Base-by-base conservation (phyloP, 352 stramenopile genomes). In the Phytophthora melonis region DNA sequence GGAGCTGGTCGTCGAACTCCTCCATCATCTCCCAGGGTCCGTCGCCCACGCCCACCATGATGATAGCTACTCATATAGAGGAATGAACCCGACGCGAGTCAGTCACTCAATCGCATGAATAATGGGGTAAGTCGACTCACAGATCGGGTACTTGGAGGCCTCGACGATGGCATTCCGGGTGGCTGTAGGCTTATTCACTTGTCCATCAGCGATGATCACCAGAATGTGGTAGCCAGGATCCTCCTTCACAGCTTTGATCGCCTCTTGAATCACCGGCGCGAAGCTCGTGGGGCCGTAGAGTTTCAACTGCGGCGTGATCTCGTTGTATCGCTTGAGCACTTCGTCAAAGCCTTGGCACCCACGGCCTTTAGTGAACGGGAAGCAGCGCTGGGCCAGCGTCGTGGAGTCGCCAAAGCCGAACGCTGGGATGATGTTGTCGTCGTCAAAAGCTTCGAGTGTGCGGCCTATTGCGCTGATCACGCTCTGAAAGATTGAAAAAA, bases 21-120 rank as follows among this genome's bases (percentile, higher is more conserved):
- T 86, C 57, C 86, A 95, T 93, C 79, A 91, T 89, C 16, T 93
- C 88, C 88, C 86, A 94, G 11, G 88, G 88, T 6, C 88, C 88
- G 39, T 94, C 88, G 8, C 88, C 88, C 3, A 93, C 86, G n/a
- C 88, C 88, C 3, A 93, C 78, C 72, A 90, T 81, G 50, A 84
- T 63, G 53, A 88, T 86, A 18, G 78, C 70, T 75, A 66, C 13
- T 5, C 4, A 30, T 30, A 55, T 0, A 39, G 14, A 23, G 6
- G 18, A 19, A 25, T 25, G 5, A 21, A 52, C 3, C n/a, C 3
- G 16, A 52, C n/a, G 43, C 25, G 18, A 52, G 43, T 1, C 9
- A 52, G 43, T 1, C 9, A 13, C 18, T 23, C 30, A 62, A 3
- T 27, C 25, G 32, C 43, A 53, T 23, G 43, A 65, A 11, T n/a